Evolutionary conservation across 2,329 filamentous ascomycete genomes (phyloP).

Genomic region (Geoglossum cookeanum): DNA sequence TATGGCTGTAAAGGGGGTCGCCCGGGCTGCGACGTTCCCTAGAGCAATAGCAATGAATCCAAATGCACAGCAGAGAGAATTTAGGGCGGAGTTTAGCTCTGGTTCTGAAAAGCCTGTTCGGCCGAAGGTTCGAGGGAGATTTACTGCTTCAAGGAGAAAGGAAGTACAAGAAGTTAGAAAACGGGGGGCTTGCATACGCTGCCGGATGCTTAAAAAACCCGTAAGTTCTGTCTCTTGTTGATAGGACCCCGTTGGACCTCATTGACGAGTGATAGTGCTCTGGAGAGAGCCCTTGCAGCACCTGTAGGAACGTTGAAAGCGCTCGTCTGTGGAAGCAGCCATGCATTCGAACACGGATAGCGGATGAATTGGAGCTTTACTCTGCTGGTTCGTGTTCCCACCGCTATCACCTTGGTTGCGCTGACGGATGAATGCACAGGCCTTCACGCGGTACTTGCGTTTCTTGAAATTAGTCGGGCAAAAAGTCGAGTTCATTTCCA

Average conservation of each 20-base stretch:
- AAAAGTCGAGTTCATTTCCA: conserved; percentile 29
- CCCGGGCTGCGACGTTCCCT: conserved; percentile 11
- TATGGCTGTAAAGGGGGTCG: background rate
- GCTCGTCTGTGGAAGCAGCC: conserved; percentile 41
- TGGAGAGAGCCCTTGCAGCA: conserved; percentile 37
- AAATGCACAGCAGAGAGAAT: conserved; percentile 24
- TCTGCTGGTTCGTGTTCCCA: conserved; percentile 23
- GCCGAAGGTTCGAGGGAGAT: conserved; percentile 33
- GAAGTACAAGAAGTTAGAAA: conserved; percentile 41
- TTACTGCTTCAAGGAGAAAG: conserved; percentile 34
- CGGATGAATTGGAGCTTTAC: conserved; percentile 38
- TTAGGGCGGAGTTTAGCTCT: conserved; percentile 25
- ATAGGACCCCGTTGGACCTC: background rate
- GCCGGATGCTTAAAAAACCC: conserved; percentile 44
- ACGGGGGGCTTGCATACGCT: conserved; percentile 40
- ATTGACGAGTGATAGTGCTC: conserved; percentile 24
- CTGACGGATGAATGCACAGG: conserved; percentile 8
- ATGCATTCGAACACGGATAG: conserved; percentile 37
- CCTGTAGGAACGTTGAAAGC: conserved; percentile 38
- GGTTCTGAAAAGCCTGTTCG: conserved; percentile 25
- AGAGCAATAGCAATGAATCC: conserved; percentile 21
- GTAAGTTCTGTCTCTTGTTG: conserved; percentile 5
- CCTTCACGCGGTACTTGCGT: conserved; percentile 32
- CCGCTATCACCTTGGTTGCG: background rate
- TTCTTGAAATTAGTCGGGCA: conserved; percentile 29